A percentile compares a stretch with the other conserved stretches of the same genome.
Conservation (phyloP, 148 eudicot genomes). For the Hydrangea macrophylla region DNA sequence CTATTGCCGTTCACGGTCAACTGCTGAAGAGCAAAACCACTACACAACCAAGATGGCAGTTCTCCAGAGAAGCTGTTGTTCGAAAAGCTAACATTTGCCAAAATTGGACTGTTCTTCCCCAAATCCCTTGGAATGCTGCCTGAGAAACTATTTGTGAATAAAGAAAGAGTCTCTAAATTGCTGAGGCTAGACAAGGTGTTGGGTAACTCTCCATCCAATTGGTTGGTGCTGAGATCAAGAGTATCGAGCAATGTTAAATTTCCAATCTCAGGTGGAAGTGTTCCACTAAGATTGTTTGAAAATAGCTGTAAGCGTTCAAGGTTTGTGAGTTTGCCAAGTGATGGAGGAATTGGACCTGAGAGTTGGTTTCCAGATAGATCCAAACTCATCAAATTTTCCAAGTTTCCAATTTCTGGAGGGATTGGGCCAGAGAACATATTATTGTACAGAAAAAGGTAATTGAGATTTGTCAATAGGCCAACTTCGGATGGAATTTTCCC, state of each 20-base stretch:
- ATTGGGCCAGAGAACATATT: slow-evolving; percentile 49
- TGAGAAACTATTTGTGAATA: slow-evolving; percentile 44
- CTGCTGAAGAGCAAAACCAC: no score
- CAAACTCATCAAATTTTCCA: slow-evolving; percentile 22
- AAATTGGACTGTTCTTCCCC: slow-evolving; percentile 38
- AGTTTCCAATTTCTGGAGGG: slow-evolving; percentile 47
- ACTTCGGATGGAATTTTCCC: slow-evolving; percentile 50
- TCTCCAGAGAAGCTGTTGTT: no score
- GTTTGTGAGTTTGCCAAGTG: slow-evolving; percentile 45
- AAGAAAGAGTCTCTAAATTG: slow-evolving; percentile 31
- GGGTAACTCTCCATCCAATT: slow-evolving; percentile 66
- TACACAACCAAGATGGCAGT: no score
- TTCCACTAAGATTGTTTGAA: slow-evolving; percentile 67
- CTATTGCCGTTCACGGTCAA: no score
- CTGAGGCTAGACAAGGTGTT: slow-evolving; percentile 44
- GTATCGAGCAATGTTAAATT: slow-evolving; percentile 34
- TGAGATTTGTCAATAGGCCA: slow-evolving; percentile 39
- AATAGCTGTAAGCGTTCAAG: slow-evolving; percentile 45
- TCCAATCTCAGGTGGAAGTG: slow-evolving; percentile 61
- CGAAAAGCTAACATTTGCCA: no score
- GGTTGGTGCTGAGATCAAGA: slow-evolving; percentile 55
- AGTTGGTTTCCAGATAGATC: slow-evolving; percentile 50
- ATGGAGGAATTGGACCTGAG: slow-evolving; percentile 53
- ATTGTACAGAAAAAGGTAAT: slow-evolving; percentile 36
- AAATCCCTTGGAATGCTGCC: slow-evolving; percentile 57